phyloP scores from a whole-genome alignment of 2,329 filamentous ascomycete species.

The Diaporthe aspalathi region DNA sequence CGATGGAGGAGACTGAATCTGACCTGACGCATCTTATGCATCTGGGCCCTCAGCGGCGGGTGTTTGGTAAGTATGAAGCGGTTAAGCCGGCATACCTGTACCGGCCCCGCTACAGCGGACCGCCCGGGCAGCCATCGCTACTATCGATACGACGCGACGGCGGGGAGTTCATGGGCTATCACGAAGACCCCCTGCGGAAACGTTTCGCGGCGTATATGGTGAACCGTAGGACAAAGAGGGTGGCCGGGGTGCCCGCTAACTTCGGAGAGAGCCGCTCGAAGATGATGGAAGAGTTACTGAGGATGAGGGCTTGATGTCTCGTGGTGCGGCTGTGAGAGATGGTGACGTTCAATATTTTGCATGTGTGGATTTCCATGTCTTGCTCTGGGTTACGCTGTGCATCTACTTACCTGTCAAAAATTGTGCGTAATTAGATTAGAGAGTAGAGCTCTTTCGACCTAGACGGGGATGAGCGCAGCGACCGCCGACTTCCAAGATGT shows the following conservation, averaged over 20 bases:
- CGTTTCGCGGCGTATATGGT: slow-evolving; percentile 33
- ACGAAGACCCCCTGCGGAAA: slow-evolving; percentile 20
- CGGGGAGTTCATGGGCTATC: slow-evolving; percentile 37
- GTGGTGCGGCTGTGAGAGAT: not conserved
- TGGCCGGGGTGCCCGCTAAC: slow-evolving; percentile 22
- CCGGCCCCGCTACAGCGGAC: slow-evolving; percentile 28
- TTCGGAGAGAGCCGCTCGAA: not conserved
- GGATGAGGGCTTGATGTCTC: slow-evolving; percentile 23
- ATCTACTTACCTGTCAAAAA: not conserved
- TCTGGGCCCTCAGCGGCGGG: not conserved
- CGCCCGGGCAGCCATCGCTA: not conserved
- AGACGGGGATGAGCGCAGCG: not conserved
- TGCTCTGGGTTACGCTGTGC: not conserved
- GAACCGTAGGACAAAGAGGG: not conserved
- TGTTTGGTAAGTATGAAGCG: slow-evolving; percentile 30
- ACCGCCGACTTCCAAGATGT: not conserved
- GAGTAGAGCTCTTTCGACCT: not conserved
- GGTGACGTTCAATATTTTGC: not conserved
- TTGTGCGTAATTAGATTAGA: not conserved
- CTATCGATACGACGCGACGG: slow-evolving; percentile 12
- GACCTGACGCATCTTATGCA: too few relatives aligned
- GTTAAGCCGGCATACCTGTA: slow-evolving; percentile 37
- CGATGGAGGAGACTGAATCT: not conserved
- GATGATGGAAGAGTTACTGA: slow-evolving; percentile 22
- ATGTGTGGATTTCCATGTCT: not conserved